These are phyloP conservation scores for Wickerhamomyces subpelliculosus DNA, from an alignment of 805 yeast genomes.

Conservation along the genomic window DNA sequence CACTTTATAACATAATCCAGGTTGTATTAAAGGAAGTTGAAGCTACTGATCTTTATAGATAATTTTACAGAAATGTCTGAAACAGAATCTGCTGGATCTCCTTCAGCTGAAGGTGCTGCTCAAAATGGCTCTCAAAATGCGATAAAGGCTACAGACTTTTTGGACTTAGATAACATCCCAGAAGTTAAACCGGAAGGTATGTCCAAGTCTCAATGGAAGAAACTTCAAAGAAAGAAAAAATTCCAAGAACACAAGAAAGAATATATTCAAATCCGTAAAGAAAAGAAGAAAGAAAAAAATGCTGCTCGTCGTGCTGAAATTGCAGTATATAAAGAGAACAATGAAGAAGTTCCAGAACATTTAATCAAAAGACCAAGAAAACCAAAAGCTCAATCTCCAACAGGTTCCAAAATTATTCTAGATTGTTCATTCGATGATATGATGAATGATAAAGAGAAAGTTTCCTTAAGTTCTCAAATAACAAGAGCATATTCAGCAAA, in stretches of 20 bases:
- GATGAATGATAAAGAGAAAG: conserved; percentile 69
- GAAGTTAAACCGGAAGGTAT: conserved; percentile 63
- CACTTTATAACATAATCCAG: too few relatives aligned
- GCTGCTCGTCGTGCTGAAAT: conserved; percentile 32
- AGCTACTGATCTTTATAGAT: too few relatives aligned
- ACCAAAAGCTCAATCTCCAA: conserved; percentile 36
- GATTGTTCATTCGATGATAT: conserved; percentile 90
- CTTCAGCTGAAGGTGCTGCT: too few relatives aligned
- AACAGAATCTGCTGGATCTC: too few relatives aligned
- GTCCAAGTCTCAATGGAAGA: conserved; percentile 83
- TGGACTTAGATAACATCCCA: not conserved
- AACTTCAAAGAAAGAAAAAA: conserved; percentile 46
- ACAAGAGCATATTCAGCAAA: conserved; percentile 78
- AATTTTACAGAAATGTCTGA: too few relatives aligned
- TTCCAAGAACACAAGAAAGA: conserved; percentile 64
- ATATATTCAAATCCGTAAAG: conserved; percentile 43
- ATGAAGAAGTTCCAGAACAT: conserved; percentile 34
- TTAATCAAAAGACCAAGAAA: conserved; percentile 28
- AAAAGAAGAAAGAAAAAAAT: conserved; percentile 43
- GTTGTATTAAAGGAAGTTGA: too few relatives aligned
- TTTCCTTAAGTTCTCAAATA: conserved; percentile 72
- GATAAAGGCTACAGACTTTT: conserved; percentile 1
- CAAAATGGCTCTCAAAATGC: too few relatives aligned
- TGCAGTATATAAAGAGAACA: conserved; percentile 27
- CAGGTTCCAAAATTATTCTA: conserved; percentile 52